Evolutionary conservation across 75 land plant species (phyloP), one percentile per base, ranked within the genome.

Genomic region (Sequoiadendron giganteum): DNA sequence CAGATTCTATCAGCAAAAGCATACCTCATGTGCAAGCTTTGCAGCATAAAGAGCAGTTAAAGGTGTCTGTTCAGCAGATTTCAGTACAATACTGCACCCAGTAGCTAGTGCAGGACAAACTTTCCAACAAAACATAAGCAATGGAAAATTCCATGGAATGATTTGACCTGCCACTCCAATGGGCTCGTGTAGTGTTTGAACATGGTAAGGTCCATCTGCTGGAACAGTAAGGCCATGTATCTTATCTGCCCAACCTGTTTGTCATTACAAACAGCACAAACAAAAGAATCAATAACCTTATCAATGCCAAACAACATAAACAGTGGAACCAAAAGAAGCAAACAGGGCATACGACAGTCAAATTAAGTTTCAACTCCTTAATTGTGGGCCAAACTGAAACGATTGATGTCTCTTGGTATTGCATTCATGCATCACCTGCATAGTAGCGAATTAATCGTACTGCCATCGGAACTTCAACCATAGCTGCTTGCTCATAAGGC

Each of bases 101-200:
- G 90, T 89, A 9, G 97, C 96, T 16, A 96, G 86, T 10, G 98
- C 98, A 85, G 97, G 97, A 2, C 88, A 89, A 86, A 96, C 91
- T 86, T 96, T 98, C 96, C 97, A 97, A 34, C 93, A 87, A 88
- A 90, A 95, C 99, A 98, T 95, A 56, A 96, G 70, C 48, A 96
- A 88, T 10, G 99, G 99, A 78, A 98, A 98, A 85, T 98, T 98
- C 99, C 99, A 98, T 1, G 99, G 99, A 75, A 97, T 92, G 45
- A 98, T 97, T 82, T 97, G 99, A 21, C 99, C 99, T 19, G 93
- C 96, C 28, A 98, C 99, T 49, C 99, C 99, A 47, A 98, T 90
- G 9, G 99, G 99, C 77, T 98, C 99, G 75, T 95, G 97, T 83
- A 95, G 54, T 16, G 91, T 92, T 55, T 97, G 94, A n/a, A 92